Conservation (phyloP, 345 rosid species). For the Hibiscus mutabilis region DNA sequence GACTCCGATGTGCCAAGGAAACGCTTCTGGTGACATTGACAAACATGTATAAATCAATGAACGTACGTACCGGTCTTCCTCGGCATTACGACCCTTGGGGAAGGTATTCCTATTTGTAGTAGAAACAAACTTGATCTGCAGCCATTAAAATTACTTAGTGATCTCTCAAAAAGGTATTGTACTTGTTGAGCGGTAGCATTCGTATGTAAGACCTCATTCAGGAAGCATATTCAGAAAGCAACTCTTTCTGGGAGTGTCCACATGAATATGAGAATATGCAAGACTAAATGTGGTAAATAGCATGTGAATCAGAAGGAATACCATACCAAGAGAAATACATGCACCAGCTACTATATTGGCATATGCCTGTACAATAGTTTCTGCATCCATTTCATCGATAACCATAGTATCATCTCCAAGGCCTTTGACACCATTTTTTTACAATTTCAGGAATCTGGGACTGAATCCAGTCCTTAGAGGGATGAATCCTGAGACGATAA, state of each 20-base stretch:
- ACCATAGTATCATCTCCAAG: conserved; percentile 56
- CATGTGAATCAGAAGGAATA: conserved; percentile 8
- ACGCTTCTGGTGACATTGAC: too few relatives aligned
- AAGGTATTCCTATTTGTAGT: conserved; percentile 38
- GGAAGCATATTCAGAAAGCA: conserved; percentile 72
- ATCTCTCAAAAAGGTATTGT: neutral
- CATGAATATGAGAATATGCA: neutral
- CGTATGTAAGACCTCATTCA: conserved; percentile 69
- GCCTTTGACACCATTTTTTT: conserved; percentile 48
- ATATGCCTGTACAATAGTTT: conserved; percentile 82
- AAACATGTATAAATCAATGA: too few relatives aligned
- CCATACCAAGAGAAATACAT: conserved; percentile 83
- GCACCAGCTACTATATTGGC: conserved; percentile 89
- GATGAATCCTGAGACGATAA: conserved; percentile 53
- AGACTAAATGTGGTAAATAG: neutral
- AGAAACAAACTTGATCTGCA: conserved; percentile 81
- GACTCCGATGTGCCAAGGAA: too few relatives aligned
- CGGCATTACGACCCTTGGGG: conserved; percentile 81
- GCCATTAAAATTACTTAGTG: conserved; percentile 18
- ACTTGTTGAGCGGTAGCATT: conserved; percentile 14
- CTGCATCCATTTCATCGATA: conserved; percentile 68
- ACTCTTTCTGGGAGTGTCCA: conserved; percentile 10
- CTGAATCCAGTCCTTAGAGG: conserved; percentile 81
- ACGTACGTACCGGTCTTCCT: too few relatives aligned
- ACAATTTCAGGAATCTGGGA: conserved; percentile 84